Percentiles rank a stretch among this genome's conserved stretches.
These are phyloP conservation scores for Kappamyces sp. DNA, from an alignment of 192 early-diverging fungal species.

Conservation along the genomic window DNA sequence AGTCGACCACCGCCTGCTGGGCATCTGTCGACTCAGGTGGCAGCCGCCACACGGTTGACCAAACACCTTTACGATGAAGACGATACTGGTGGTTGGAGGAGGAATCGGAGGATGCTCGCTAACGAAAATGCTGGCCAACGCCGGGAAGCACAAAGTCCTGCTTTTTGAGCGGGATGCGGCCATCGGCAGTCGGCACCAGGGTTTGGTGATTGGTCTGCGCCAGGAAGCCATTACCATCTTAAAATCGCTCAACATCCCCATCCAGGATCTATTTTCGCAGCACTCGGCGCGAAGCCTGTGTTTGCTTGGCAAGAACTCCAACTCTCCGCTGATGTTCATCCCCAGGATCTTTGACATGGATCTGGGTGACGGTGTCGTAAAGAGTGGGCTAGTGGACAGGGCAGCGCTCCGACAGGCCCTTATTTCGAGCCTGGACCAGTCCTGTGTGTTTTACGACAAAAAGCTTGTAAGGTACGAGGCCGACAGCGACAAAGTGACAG, in stretches of 20 bases:
- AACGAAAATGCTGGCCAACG: neutral
- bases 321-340: neutral
- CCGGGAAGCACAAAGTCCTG: neutral
- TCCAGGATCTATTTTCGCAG: neutral
- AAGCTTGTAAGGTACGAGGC: conserved; percentile 14
- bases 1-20: too few species aligned
- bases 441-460: neutral
- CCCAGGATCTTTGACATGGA: neutral
- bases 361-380: neutral
- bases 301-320: neutral
- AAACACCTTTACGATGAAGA: neutral
- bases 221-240: conserved; percentile 3
- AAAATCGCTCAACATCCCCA: neutral
- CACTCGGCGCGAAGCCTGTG: neutral
- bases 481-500: conserved; percentile 6
- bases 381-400: conserved; percentile 7
- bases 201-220: neutral
- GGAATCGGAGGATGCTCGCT: neutral
- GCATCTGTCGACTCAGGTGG: too few species aligned
- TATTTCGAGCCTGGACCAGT: neutral
- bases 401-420: neutral
- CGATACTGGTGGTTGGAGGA: neutral
- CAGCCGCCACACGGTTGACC: too few species aligned
- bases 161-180: neutral
- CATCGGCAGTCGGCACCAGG: neutral